Evolutionary conservation across 208 protist genomes (phyloP).

Genomic region (Strigomonas culicis): DNA sequence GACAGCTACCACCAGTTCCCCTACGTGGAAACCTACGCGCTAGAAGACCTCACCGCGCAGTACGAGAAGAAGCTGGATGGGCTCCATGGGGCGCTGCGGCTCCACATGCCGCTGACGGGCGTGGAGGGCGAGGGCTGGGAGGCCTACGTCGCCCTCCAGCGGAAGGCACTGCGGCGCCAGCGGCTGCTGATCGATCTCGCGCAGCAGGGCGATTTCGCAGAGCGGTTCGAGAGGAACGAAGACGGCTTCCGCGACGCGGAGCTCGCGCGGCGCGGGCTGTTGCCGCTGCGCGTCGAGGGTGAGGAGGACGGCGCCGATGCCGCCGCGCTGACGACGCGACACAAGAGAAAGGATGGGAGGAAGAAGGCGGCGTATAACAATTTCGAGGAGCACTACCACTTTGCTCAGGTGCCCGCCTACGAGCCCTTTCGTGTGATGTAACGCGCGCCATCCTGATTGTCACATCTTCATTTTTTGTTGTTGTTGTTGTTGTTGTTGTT

Average conservation of each 20-base stretch:
- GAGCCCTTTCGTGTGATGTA: conserved; percentile 64
- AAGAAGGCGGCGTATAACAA: too few species aligned
- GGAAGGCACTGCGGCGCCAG: conserved; percentile 76
- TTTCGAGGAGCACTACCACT: conserved; percentile 46
- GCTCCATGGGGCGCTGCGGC: conserved; percentile 59
- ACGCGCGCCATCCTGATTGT: neutral
- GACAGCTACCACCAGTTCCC: conserved; percentile 37
- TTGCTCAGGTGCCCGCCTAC: conserved; percentile 77
- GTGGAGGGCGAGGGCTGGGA: conserved; percentile 85
- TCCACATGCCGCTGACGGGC: conserved; percentile 65
- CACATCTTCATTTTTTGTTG: neutral
- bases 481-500: neutral
- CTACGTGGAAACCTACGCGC: conserved; percentile 48
- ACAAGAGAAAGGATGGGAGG: too few species aligned
- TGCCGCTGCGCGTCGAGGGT: conserved; percentile 42
- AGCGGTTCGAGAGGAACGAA: conserved; percentile 47
- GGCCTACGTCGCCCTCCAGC: conserved; percentile 77
- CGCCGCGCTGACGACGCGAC: too few species aligned
- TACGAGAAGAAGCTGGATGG: conserved; percentile 38
- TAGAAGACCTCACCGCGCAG: conserved; percentile 52
- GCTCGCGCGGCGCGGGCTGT: conserved; percentile 60
- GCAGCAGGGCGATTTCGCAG: conserved; percentile 48
- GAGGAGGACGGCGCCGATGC: neutral
- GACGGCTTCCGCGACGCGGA: conserved; percentile 53
- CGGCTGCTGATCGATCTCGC: conserved; percentile 72